Base-by-base conservation (phyloP, 306 rosid genomes). In the Ammopiptanthus mongolicus region DNA sequence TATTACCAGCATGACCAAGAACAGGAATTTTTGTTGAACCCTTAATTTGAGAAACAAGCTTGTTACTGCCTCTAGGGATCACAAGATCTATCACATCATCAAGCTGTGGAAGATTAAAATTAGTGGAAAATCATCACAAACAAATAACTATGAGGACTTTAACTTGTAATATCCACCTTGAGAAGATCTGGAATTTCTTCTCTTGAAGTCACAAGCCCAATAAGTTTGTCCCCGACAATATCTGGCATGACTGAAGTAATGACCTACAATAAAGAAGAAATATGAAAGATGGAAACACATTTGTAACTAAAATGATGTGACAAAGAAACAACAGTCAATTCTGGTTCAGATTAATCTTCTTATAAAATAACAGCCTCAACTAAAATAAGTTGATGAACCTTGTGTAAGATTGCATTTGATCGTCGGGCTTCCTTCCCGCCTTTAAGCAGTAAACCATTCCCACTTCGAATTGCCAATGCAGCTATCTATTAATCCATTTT, bases 41-140 rank as follows among this genome's bases (percentile, higher is more conserved):
- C 83, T 89, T 92, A 69, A 95, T 89, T 79, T 88, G 87, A 82
- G 92, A 89, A 84, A 95, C 98, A 72, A 95, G 99, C 59, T 83
- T 86, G 59, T 84, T 92, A 46, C 96, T 95, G 86, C 99, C 99
- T 86, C 97, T 82, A 18, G 99, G 99, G 81, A 95, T 84, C 62
- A 95, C 97, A 75, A 95, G 97, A 82, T 95, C 99, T 65, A 95
- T 95, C 81, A 92, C 97, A 52, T 87, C 96, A 66, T 92, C 91
- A 48, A 95, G 96, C 99, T 95, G 93, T 60, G 22, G 31, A 60
- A 91, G 55, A 57, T 60, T 71, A 76, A 57, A 50, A 58, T 68
- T 64, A 57, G 82, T 88, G 31, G 56, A 55, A 69, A 62, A 63
- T 46, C 75, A 78, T 39, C 28, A 41, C 36, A 69, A 18, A 69